Evolutionary conservation across 148 eudicot genomes (phyloP).

Genomic region (Simmondsia chinensis): DNA sequence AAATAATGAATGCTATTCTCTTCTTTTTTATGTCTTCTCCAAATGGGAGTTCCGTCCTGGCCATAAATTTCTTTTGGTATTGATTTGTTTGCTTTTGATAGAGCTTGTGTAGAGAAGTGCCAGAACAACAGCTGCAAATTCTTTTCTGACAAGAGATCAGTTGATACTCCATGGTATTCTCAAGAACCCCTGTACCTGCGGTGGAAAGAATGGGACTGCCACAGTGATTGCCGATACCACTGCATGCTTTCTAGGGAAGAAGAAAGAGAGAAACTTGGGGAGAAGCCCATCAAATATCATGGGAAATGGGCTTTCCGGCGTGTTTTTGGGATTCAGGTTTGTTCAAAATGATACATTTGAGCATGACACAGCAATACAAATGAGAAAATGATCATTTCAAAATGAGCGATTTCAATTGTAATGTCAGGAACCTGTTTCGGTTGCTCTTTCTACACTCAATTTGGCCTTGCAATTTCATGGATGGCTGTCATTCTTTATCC

Average conservation of each 20-base stretch:
- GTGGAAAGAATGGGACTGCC: constrained; percentile 86
- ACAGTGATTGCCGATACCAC: constrained; percentile 57
- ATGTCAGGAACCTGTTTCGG: constrained; percentile 81
- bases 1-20: no score
- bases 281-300: constrained; percentile 59
- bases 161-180: constrained; percentile 62
- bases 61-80: not conserved
- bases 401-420: not conserved
- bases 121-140: constrained; percentile 55
- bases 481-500: constrained; percentile 77
- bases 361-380: not conserved
- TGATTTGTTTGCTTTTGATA: constrained; percentile 8
- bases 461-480: constrained; percentile 85
- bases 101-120: constrained; percentile 62
- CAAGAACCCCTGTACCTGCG: constrained; percentile 69
- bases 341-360: no score
- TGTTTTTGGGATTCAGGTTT: constrained; percentile 64
- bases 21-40: not conserved
- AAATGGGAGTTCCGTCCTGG: constrained; percentile 1
- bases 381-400: not conserved
- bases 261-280: constrained; percentile 42
- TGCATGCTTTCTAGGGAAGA: constrained; percentile 67
- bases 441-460: constrained; percentile 70
- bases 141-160: constrained; percentile 35
- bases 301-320: constrained; percentile 72